Evolutionary conservation across 306 rosid species (phyloP), one percentile per base, ranked within the genome.

Genomic region (Cotoneaster glaucophyllus): DNA sequence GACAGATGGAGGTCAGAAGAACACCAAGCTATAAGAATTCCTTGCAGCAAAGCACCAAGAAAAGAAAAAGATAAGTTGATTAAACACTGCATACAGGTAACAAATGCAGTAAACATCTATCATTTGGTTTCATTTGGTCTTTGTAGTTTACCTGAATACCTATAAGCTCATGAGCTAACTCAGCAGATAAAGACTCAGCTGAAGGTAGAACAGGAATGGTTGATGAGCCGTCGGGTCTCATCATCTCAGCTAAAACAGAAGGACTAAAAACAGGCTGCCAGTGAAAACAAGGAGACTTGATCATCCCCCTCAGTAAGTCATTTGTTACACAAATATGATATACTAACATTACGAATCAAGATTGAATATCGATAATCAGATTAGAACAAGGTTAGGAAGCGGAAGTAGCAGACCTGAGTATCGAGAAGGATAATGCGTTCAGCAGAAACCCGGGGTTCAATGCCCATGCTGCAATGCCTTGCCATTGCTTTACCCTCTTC

Each of bases 371-470:
- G 44, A 41, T 37, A 37, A 41, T 41, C n/a, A 43, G 58, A 11
- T 4, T 44, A 8, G 56, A 67, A 45, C 73, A 24, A 24, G 54
- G 6, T 25, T 41, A 8, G 44, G 44, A 41, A 0, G 44, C 11
- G 3, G 44, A 67, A 7, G 5, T 56, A 57, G 67, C 18, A 26
- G 43, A 75, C 98, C 97, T 93, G 98, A 18, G 96, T 88, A 79
- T 91, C 97, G 28, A 91, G 95, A 84, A 93, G 98, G 70, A 93
- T 86, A 67, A 93, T 84, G 24, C 98, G 90, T 68, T 93, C 97
- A 39, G 93, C 26, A 44, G 98, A 89, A 54, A 93, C 79, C 84
- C 97, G 77, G 13, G 98, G 98, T 76, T 93, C 98, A 69, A 93
- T 91, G 41, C 97, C 98, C 25, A 83, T n/a, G 12, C 96, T 91